Evolutionary conservation across 192 early-diverging fungal species (phyloP), one percentile per base, ranked within the genome.

Genomic region (Backusella circina): DNA sequence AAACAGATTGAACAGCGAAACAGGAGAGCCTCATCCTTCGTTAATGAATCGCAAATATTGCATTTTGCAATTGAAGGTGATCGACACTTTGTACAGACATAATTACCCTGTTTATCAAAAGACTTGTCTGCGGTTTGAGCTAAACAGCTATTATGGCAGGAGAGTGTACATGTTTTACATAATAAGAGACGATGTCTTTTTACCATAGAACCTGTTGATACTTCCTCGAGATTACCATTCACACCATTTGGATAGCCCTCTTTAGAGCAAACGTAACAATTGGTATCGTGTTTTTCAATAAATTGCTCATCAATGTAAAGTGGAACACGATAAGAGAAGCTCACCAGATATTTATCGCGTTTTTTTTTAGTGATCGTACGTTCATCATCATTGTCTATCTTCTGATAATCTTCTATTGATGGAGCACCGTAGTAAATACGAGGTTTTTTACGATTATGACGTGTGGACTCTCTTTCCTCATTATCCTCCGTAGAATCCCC

Each of bases 41-140:
- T 47, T 47, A 47, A 47, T 18, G 44, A 47, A 4, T n/a, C 6
- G 5, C 44, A 47, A 21, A 47, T 47, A 5, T n/a, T 47, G 44
- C 44, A 47, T 47, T 47, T 47, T 47, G 44, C 44, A 5, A 47
- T 47, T 47, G 44, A 7, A 18, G 31, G 13, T 51, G 32, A 33
- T 41, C 41, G 21, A 21, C 54, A 74, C 12, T 65, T 65, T 26
- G 50, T 9, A 38, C 61, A 65, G 1, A 28, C 78, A 77, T 75
- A 67, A 73, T 76, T 36, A 15, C 44, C 32, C 15, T 16, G 68
- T 70, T 75, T 37, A 69, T 31, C n/a, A 16, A 30, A 66, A 30
- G 12, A 33, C 2, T 28, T 38, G 26, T 47, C 23, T 1, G 67
- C 28, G 18, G 21, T 35, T 9, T 16, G 3, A 41, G 68, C 23